Base-by-base conservation (phyloP, 805 yeast genomes). In the Zygosaccharomyces rouxii region DNA sequence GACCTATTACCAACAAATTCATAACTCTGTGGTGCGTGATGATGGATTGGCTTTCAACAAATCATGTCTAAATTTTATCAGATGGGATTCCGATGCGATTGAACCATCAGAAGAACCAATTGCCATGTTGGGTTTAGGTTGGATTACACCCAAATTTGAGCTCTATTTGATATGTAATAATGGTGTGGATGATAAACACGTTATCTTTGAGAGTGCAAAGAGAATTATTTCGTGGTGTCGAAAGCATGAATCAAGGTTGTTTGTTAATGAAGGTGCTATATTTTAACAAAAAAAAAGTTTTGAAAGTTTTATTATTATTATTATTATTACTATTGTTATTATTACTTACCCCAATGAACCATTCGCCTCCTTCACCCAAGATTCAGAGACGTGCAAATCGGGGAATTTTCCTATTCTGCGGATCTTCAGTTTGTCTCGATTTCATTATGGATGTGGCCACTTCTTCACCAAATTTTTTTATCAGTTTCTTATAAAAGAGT, bases 171-270 rank as follows among this genome's bases (percentile, higher is more conserved):
- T 83, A 13, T 56, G 67, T 35, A 66, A 66, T 39, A 75, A 84
- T 21, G 83, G 84, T n/a, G 78, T 81, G 1, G 60, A 71, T 7
- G 74, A 80, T 14, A 74, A 77, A 38, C 79, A 82, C 38, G 78
- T 78, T 35, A 72, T 76, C 0, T 67, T 89, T 50, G 70, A 70
- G 18, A 80, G 87, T 51, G 83, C 89, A 35, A 74, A 80, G 44
- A 72, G 74, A 18, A 79, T 89, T 11, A 80, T 86, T 7, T 73
- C 74, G 42, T 90, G 97, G 96, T 83, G 95, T 56, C 74, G 78
- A 51, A 79, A 75, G 53, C 78, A 86, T 55, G 85, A 85, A 53
- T 80, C 79, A 46, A 70, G 94, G 35, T 63, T 89, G 30, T 89
- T 88, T 62, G 80, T 85, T 9, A 78, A 80, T 19, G 83, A 81